phyloP scores from a whole-genome alignment of 306 rosid genomes.

The Corylus americana region DNA sequence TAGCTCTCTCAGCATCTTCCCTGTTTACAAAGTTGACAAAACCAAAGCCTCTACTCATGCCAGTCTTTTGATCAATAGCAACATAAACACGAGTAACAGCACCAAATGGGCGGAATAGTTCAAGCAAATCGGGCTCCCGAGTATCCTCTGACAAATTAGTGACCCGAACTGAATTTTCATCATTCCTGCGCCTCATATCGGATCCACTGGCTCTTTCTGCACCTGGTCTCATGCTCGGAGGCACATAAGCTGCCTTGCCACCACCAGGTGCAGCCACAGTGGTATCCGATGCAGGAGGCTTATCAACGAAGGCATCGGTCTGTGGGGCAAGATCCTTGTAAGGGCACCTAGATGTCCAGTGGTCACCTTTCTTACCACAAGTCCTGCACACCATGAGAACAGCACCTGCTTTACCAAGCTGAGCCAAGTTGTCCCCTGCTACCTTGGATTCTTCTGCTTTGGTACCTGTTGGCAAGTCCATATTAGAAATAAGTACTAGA shows the following conservation, averaged over 20 bases:
- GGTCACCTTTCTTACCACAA: conserved; percentile 96
- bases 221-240: conserved; percentile 79
- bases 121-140: conserved; percentile 86
- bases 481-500: too few species aligned
- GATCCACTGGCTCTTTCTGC: conserved; percentile 61
- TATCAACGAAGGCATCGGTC: conserved; percentile 57
- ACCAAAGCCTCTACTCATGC: conserved; percentile 92
- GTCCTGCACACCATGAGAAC: conserved; percentile 92
- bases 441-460: conserved; percentile 72
- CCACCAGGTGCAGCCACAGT: conserved; percentile 43
- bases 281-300: conserved; percentile 51
- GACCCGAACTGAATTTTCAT: conserved; percentile 93
- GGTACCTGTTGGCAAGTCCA: conserved; percentile 48
- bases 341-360: conserved; percentile 97
- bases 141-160: conserved; percentile 97
- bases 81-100: conserved; percentile 90
- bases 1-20: conserved; percentile 92
- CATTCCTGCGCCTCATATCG: conserved; percentile 91
- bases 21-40: conserved; percentile 91
- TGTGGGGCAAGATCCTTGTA: conserved; percentile 85
- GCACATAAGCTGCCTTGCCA: conserved; percentile 68
- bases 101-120: conserved; percentile 94
- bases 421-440: conserved; percentile 59
- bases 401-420: conserved; percentile 60
- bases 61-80: conserved; percentile 84